These are phyloP conservation scores for Orbilia quercus DNA, from an alignment of 2,329 filamentous ascomycete species.

Conservation along the genomic window DNA sequence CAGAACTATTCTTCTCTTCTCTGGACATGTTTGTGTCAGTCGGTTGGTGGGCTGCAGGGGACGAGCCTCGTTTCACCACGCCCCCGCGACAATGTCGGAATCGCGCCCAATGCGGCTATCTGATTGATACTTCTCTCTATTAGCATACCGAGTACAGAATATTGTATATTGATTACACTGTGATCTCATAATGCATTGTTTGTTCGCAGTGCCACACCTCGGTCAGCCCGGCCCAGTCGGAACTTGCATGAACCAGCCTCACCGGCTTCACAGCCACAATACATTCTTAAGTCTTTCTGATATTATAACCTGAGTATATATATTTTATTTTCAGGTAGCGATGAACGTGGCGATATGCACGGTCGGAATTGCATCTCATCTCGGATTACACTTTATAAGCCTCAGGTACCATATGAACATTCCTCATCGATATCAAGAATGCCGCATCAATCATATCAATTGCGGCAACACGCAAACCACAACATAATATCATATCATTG, in stretches of 20 bases:
- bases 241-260: constrained; percentile 26
- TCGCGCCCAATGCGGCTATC: background rate
- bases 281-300: no score
- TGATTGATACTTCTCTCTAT: no score
- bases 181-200: constrained; percentile 41
- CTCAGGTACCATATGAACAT: no score
- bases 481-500: background rate
- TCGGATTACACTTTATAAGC: no score
- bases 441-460: no score
- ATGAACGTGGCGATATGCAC: background rate
- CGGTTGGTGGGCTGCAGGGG: constrained; percentile 25
- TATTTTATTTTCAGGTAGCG: no score
- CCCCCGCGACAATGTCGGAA: background rate
- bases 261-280: constrained; percentile 45
- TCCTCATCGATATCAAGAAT: no score
- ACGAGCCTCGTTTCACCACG: constrained; percentile 2
- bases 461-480: background rate
- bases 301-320: no score
- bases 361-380: background rate
- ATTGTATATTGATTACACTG: background rate
- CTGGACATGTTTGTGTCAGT: background rate
- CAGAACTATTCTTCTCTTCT: no score
- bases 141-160: no score
- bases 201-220: constrained; percentile 12
- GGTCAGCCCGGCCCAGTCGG: constrained; percentile 17